Base-by-base conservation (phyloP, 2,329 filamentous ascomycete species). In the Cladosporium phlei region DNA sequence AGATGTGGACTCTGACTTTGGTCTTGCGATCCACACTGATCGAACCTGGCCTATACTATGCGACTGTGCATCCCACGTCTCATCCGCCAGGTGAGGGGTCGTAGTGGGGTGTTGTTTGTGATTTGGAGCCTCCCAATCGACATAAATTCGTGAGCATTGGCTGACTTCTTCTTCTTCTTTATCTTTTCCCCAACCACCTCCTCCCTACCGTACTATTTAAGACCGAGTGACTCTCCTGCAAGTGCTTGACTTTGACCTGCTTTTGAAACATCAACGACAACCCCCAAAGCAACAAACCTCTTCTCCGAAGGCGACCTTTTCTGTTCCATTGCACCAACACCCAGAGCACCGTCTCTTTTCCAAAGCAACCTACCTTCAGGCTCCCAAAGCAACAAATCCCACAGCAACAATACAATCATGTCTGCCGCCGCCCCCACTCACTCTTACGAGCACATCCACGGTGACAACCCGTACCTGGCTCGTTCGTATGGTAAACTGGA, bases 401-500 rank as follows among this genome's bases (percentile, higher is more conserved):
- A 45, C 20, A 21, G 42, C 42, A 45, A 45, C 42, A 21, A 17
- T 29, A 27, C 17, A 28, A 45, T 17, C 42, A 45, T 45, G 42
- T 21, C 42, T 16, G 32, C 42, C 32, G 32, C 42, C 14, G 21
- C 39, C 29, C 39, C 39, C 7, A 24, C 20, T 24, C 42, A 8
- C 32, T 45, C 42, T 20, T 45, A 45, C 29, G 42, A 45, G 22
- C 42, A 45, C 42, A 45, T 45, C 33, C 42, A 45, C 33, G 42
- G 42, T 37, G 42, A 45, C 42, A 45, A 45, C 42, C 42, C 42
- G 12, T 45, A 37, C 25, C 32, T 45, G 32, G 42, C 42, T 8
- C 42, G 42, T 17, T 45, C 42, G 12, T 45, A 45, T 19, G 42
- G 42, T 12, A 45, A 45, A 24, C 24, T 45, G 24, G 25, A 45